These are phyloP conservation scores for Phytophthora cactorum DNA, from an alignment of 352 stramenopile genomes.

Conservation along the genomic window DNA sequence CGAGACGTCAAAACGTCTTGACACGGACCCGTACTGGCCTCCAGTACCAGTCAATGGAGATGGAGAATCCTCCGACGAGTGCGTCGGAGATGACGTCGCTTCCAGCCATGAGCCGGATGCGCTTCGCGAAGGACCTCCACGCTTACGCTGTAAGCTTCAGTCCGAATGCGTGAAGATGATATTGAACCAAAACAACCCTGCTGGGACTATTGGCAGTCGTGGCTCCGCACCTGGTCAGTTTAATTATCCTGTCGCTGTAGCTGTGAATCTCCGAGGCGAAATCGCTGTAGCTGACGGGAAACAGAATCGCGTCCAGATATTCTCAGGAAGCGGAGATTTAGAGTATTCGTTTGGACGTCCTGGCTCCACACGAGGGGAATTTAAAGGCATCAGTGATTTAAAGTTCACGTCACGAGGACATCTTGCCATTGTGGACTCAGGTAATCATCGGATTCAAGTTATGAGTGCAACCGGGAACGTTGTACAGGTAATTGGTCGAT, in stretches of 20 bases:
- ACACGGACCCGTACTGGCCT: too few species aligned
- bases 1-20: too few species aligned
- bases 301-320: constrained; percentile 62
- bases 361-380: constrained; percentile 52
- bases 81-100: too few species aligned
- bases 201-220: constrained; percentile 36
- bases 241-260: constrained; percentile 50
- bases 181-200: constrained; percentile 11
- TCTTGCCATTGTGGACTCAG: constrained; percentile 56
- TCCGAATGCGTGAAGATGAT: constrained; percentile 25
- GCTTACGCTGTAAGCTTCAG: constrained; percentile 34
- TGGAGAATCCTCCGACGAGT: too few species aligned
- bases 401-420: constrained; percentile 60
- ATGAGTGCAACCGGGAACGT: constrained; percentile 53
- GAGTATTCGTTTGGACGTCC: constrained; percentile 55
- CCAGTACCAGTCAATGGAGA: too few species aligned
- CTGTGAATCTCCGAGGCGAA: constrained; percentile 56
- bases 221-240: constrained; percentile 58
- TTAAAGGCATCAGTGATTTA: constrained; percentile 52
- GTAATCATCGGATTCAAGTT: constrained; percentile 66
- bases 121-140: too few species aligned
- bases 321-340: constrained; percentile 54
- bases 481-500: constrained; percentile 42
- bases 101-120: too few species aligned
- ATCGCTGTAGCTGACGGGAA: constrained; percentile 67